These are phyloP conservation scores for Lactifluus echinatus DNA, from an alignment of 768 basidiomycete genomes.

Conservation along the genomic window DNA sequence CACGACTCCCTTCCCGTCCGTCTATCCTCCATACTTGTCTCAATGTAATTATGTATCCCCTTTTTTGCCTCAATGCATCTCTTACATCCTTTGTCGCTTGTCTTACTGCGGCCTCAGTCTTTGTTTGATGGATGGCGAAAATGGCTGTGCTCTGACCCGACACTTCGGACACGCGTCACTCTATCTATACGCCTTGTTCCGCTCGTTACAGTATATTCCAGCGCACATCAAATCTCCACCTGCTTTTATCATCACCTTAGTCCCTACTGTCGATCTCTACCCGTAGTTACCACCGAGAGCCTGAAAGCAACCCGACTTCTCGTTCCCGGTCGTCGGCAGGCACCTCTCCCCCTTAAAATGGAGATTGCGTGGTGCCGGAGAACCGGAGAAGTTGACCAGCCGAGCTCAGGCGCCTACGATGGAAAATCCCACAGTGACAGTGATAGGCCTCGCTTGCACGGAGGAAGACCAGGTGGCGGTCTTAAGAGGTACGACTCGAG, in stretches of 20 bases:
- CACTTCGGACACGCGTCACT: too few relatives aligned
- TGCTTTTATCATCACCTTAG: not conserved
- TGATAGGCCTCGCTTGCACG: not conserved
- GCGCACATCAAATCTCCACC: not conserved
- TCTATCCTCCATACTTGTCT: not conserved
- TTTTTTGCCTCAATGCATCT: too few relatives aligned
- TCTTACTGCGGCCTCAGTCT: not conserved
- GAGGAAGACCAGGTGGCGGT: not conserved
- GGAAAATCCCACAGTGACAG: not conserved
- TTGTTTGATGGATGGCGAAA: not conserved
- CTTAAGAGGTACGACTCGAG: not conserved
- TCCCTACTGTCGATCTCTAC: not conserved
- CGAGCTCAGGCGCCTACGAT: not conserved
- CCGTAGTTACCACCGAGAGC: not conserved
- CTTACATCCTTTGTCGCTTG: too few relatives aligned
- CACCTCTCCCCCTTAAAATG: not conserved
- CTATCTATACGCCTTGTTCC: not conserved
- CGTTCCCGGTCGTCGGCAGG: not conserved
- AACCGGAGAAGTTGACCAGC: not conserved
- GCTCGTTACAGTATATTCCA: not conserved
- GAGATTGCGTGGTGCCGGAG: not conserved
- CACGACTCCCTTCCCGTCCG: not conserved
- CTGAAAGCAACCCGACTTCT: not conserved
- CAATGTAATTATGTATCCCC: too few relatives aligned
- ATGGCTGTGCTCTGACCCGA: not conserved